Percentiles rank a stretch among this genome's conserved stretches.
phyloP scores from a whole-genome alignment of 1,284 basidiomycete genomes.

The Ustilago bromivora region DNA sequence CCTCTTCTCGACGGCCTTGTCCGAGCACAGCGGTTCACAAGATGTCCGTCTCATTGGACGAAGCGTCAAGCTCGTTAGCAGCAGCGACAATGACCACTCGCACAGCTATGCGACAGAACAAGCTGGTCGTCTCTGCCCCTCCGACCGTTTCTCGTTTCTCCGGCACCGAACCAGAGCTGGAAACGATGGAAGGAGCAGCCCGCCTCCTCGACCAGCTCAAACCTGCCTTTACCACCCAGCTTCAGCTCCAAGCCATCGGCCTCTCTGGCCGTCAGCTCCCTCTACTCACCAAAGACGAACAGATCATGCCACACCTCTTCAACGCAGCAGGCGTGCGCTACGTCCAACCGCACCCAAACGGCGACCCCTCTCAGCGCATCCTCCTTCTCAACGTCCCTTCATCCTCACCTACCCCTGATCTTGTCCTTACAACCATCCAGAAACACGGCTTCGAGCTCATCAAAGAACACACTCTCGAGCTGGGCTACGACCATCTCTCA shows the following conservation, averaged over 20 bases:
- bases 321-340: constrained; percentile 40
- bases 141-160: constrained; percentile 22
- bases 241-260: constrained; percentile 36
- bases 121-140: constrained; percentile 29
- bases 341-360: constrained; percentile 42
- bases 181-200: constrained; percentile 19
- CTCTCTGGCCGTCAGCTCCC: constrained; percentile 34
- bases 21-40: background rate
- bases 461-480: constrained; percentile 1
- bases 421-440: constrained; percentile 9
- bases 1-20: background rate
- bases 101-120: constrained; percentile 30
- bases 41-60: constrained; percentile 10
- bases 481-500: constrained; percentile 39
- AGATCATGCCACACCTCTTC: constrained; percentile 37
- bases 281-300: constrained; percentile 29
- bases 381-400: constrained; percentile 43
- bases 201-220: constrained; percentile 38
- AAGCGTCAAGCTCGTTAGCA: constrained; percentile 1
- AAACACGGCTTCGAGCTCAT: constrained; percentile 24
- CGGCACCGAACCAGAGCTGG: constrained; percentile 28
- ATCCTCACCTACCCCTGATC: constrained; percentile 21
- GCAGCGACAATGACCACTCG: constrained; percentile 16
- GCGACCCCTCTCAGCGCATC: constrained; percentile 32
- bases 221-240: constrained; percentile 22